phyloP scores from a whole-genome alignment of 257 asterid genomes.

The Leptodermis oblonga region DNA sequence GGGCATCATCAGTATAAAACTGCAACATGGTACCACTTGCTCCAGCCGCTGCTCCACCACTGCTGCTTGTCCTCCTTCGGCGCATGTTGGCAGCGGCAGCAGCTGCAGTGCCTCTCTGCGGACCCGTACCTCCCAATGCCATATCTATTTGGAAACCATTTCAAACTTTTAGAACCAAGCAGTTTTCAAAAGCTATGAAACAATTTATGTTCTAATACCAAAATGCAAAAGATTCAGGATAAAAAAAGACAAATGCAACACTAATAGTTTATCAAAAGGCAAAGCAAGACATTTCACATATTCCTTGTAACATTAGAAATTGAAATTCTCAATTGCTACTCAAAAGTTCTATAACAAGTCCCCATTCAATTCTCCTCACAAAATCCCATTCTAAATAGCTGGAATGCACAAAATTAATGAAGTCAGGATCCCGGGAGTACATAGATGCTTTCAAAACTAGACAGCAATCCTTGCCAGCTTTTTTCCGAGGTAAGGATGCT shows the following conservation, averaged over 20 bases:
- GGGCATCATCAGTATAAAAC: conserved; percentile 39
- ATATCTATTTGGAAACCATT: conserved; percentile 13
- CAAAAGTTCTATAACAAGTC: not conserved
- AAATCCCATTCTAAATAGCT: not conserved
- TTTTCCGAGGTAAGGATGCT: too few species aligned
- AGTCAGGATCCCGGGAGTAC: not conserved
- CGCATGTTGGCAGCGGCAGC: conserved; percentile 40
- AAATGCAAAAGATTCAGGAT: not conserved
- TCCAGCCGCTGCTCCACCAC: conserved; percentile 25
- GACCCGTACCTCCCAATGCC: conserved; percentile 35
- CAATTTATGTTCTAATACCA: not conserved
- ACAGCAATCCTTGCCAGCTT: not conserved
- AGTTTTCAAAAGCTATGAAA: not conserved
- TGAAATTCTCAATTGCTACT: not conserved
- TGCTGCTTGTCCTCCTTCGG: conserved; percentile 25
- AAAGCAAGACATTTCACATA: not conserved
- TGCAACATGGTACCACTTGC: conserved; percentile 40
- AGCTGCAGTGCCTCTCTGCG: conserved; percentile 38
- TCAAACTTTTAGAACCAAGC: conserved; percentile 4
- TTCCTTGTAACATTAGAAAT: not conserved
- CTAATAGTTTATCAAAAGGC: not conserved
- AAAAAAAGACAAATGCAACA: not conserved
- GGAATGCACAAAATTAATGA: not conserved
- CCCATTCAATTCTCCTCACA: not conserved
- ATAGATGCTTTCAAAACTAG: not conserved